phyloP scores from a whole-genome alignment of 371 early-diverging fungal species.

The Umbelopsis sp. region DNA sequence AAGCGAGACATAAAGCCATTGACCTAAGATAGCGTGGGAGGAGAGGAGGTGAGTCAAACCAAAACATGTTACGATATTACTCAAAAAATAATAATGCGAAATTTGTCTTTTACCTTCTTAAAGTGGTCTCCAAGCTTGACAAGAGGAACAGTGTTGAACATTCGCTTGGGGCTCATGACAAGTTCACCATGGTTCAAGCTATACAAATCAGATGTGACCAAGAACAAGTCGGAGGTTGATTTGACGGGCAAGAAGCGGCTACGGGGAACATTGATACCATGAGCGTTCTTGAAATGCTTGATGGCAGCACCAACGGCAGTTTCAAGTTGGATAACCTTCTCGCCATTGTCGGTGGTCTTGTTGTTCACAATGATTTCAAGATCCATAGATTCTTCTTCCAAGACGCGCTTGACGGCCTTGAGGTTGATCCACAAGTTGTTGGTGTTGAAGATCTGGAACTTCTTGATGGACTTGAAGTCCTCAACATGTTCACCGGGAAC shows the following conservation, averaged over 20 bases:
- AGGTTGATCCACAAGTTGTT: constrained; percentile 99
- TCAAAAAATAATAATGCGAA: constrained; percentile 15
- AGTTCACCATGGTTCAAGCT: constrained; percentile 93
- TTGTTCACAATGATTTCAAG: constrained; percentile 98
- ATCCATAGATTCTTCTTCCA: constrained; percentile 81
- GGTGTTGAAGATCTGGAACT: constrained; percentile 99
- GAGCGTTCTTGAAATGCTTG: constrained; percentile 96
- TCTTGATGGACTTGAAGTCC: constrained; percentile 99
- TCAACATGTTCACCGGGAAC: constrained; percentile 97
- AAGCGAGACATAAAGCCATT: constrained; percentile 71
- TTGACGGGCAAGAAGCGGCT: constrained; percentile 99
- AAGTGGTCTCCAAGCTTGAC: constrained; percentile 99
- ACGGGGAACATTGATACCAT: constrained; percentile 98
- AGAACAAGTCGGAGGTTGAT: constrained; percentile 97
- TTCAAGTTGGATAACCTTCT: constrained; percentile 98
- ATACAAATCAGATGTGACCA: constrained; percentile 97
- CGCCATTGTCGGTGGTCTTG: constrained; percentile 89
- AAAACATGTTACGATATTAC: background rate
- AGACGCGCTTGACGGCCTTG: constrained; percentile 93
- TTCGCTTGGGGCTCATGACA: constrained; percentile 88
- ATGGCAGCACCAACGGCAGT: constrained; percentile 99
- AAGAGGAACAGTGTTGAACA: constrained; percentile 92
- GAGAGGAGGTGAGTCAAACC: background rate
- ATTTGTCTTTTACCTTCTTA: constrained; percentile 79
- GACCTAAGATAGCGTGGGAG: background rate